These are phyloP conservation scores for Hypsizygus ulmarius DNA, from an alignment of 1,284 basidiomycete species.

Conservation along the genomic window DNA sequence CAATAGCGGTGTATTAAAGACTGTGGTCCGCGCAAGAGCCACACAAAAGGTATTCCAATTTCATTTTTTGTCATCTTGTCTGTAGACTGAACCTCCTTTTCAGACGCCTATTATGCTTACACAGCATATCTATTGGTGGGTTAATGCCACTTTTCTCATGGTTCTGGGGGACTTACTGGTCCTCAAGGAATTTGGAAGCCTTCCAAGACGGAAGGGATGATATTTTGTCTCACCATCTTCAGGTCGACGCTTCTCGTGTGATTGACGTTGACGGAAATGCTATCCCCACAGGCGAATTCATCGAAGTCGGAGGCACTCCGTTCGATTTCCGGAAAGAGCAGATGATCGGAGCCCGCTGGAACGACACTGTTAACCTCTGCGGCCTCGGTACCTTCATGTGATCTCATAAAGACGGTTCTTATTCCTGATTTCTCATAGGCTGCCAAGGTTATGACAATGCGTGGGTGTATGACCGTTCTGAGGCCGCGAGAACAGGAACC, in stretches of 20 bases:
- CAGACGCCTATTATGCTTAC: slow-evolving; percentile 60
- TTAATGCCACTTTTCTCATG: neutral
- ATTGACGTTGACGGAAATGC: slow-evolving; percentile 45
- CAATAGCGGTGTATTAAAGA: slow-evolving; percentile 44
- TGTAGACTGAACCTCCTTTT: neutral
- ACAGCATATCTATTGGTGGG: slow-evolving; percentile 52
- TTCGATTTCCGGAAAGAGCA: slow-evolving; percentile 46
- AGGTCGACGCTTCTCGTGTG: slow-evolving; percentile 40
- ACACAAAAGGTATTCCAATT: slow-evolving; percentile 35
- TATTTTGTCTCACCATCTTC: slow-evolving; percentile 44
- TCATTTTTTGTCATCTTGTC: neutral
- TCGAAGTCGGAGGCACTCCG: slow-evolving; percentile 37
- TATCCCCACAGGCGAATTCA: slow-evolving; percentile 50
- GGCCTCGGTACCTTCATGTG: slow-evolving; percentile 28
- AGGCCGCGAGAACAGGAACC: slow-evolving; percentile 26
- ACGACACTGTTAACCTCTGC: slow-evolving; percentile 40
- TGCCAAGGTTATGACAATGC: slow-evolving; percentile 44
- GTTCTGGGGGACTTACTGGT: neutral
- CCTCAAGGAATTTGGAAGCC: slow-evolving; percentile 50
- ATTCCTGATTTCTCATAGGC: slow-evolving; percentile 18
- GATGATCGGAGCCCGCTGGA: slow-evolving; percentile 41
- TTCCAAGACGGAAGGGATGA: slow-evolving; percentile 46
- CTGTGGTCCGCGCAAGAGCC: slow-evolving; percentile 44
- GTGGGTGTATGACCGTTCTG: slow-evolving; percentile 44
- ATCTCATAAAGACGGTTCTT: neutral